phyloP scores from a whole-genome alignment of 352 stramenopile species.

The Blastocystis sp. region DNA sequence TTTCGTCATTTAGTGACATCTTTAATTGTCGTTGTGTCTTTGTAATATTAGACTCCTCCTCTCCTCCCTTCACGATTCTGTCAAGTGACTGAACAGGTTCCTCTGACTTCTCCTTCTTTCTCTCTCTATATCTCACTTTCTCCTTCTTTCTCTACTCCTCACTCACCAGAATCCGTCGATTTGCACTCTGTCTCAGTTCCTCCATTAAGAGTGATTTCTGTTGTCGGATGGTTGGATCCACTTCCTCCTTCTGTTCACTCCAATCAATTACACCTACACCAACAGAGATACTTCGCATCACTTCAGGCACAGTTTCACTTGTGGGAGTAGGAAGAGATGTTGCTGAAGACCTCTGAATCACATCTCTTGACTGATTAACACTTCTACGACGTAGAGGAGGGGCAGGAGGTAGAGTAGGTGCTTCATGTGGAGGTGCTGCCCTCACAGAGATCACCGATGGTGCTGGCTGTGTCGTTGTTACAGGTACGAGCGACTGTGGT shows the following conservation, averaged over 20 bases:
- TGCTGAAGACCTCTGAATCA: neutral
- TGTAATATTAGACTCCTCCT: slow-evolving; percentile 28
- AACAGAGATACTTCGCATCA: neutral
- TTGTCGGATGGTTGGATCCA: neutral
- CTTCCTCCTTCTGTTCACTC: neutral
- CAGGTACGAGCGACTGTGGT: neutral
- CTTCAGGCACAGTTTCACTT: neutral
- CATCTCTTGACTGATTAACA: neutral
- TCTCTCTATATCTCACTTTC: slow-evolving; percentile 10
- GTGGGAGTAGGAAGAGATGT: neutral
- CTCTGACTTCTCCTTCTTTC: neutral
- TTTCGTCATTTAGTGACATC: slow-evolving; percentile 64
- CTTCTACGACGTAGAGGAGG: slow-evolving; percentile 20
- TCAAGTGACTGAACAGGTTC: neutral
- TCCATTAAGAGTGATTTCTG: slow-evolving; percentile 32
- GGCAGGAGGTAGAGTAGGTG: neutral
- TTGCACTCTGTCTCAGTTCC: slow-evolving; percentile 31
- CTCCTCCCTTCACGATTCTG: slow-evolving; percentile 27
- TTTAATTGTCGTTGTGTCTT: slow-evolving; percentile 51
- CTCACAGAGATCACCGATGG: too few relatives aligned
- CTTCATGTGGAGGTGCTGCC: neutral
- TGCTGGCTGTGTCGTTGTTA: neutral
- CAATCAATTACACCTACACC: neutral
- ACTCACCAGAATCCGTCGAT: neutral
- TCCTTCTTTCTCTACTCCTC: neutral